Evolutionary conservation across 1,139 yeast species (phyloP).

Genomic region (Ogataea hybrid): DNA sequence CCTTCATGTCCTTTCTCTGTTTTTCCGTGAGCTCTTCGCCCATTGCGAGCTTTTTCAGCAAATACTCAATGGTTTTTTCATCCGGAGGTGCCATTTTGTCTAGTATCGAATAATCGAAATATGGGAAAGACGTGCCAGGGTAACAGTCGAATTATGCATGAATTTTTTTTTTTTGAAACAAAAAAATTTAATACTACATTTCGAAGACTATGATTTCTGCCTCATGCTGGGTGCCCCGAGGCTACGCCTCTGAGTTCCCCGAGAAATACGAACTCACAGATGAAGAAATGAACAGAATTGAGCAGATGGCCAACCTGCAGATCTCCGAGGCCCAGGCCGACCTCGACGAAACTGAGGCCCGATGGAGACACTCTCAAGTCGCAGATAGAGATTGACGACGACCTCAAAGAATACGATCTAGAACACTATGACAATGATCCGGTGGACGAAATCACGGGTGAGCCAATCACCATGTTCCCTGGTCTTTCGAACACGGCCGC

Average conservation of each 20-base stretch:
- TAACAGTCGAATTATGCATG: slow-evolving; percentile 6
- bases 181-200: slow-evolving; percentile 3
- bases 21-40: slow-evolving; percentile 55
- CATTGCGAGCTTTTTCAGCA: slow-evolving; percentile 47
- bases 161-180: slow-evolving; percentile 9
- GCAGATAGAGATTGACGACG: slow-evolving; percentile 70
- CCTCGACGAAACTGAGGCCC: slow-evolving; percentile 42
- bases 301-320: slow-evolving; percentile 80
- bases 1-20: slow-evolving; percentile 75
- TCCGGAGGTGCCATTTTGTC: slow-evolving; percentile 12
- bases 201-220: slow-evolving; percentile 74
- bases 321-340: slow-evolving; percentile 71
- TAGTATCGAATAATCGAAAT: neutral
- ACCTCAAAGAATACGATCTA: slow-evolving; percentile 81
- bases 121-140: slow-evolving; percentile 8
- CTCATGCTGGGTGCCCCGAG: slow-evolving; percentile 95
- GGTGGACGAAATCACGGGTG: slow-evolving; percentile 46
- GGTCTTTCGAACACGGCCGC: slow-evolving; percentile 59
- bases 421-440: slow-evolving; percentile 78
- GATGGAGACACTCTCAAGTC: slow-evolving; percentile 37
- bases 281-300: slow-evolving; percentile 88
- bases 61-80: slow-evolving; percentile 43
- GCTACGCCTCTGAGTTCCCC: slow-evolving; percentile 92
- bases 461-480: slow-evolving; percentile 63
- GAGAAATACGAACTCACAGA: slow-evolving; percentile 85